Evolutionary conservation across 1,284 basidiomycete genomes (phyloP).

Genomic region (Marasmius tenuissimus): DNA sequence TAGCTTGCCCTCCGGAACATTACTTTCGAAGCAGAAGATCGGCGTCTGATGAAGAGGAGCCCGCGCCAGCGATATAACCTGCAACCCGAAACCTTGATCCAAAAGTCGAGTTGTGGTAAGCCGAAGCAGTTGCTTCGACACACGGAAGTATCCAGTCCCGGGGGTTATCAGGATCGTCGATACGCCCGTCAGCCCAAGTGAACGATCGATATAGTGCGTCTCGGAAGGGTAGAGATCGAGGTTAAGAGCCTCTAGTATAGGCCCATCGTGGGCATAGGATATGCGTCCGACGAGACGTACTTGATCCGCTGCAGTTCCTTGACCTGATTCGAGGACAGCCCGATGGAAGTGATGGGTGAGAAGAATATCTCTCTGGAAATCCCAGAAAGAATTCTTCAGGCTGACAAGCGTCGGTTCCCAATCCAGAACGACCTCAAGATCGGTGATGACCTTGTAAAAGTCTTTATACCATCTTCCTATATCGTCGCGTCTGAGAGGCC

Average conservation of each 20-base stretch:
- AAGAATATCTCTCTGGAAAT: slow-evolving; percentile 86
- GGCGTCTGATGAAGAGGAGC: slow-evolving; percentile 92
- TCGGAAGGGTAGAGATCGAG: slow-evolving; percentile 92
- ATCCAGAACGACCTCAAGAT: slow-evolving; percentile 85
- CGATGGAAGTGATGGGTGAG: slow-evolving; percentile 84
- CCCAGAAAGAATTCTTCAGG: slow-evolving; percentile 87
- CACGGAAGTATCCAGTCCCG: slow-evolving; percentile 93
- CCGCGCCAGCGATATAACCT: slow-evolving; percentile 90
- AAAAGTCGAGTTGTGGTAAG: slow-evolving; percentile 95
- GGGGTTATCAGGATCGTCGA: slow-evolving; percentile 89
- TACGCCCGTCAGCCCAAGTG: slow-evolving; percentile 89
- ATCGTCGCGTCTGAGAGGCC: slow-evolving; percentile 73
- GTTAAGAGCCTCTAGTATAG: slow-evolving; percentile 93
- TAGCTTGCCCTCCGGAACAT: slow-evolving; percentile 45
- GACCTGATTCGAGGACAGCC: slow-evolving; percentile 43
- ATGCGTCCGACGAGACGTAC: slow-evolving; percentile 77
- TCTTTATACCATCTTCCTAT: slow-evolving; percentile 89
- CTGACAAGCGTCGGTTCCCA: slow-evolving; percentile 86
- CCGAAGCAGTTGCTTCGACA: slow-evolving; percentile 87
- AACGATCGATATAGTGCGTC: slow-evolving; percentile 95
- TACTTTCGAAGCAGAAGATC: slow-evolving; percentile 78
- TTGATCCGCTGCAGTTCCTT: slow-evolving; percentile 41
- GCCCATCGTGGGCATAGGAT: slow-evolving; percentile 91
- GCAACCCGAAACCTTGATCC: slow-evolving; percentile 90
- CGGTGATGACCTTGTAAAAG: slow-evolving; percentile 93